Base-by-base conservation (phyloP, 2,329 filamentous ascomycete genomes). In the Stagonosporopsis vannaccii region DNA sequence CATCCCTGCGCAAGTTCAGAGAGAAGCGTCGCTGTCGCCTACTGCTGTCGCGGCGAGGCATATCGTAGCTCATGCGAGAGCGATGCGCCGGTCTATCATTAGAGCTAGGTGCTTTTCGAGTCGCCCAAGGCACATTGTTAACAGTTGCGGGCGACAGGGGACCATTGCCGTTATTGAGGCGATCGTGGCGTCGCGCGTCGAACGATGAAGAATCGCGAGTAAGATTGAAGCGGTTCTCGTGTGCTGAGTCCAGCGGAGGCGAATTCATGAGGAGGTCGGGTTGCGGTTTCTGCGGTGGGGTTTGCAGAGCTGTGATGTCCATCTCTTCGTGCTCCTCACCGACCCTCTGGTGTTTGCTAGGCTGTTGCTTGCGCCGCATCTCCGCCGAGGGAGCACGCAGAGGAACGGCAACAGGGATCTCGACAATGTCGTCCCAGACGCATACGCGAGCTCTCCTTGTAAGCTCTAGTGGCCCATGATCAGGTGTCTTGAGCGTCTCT, bases 341-440 rank as follows among this genome's bases (percentile, higher is more conserved):
- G 9, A 64, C n/a, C 13, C 56, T 58, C 5, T 62, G 60, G 0
- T 69, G 55, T 44, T 69, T 66, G 3, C 61, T 66, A 5, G 65
- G 63, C 47, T 83, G 83, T 45, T 84, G 84, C 49, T 86, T 87
- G 50, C 90, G 85, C 56, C 89, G 87, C 80, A 91, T 89, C 70
- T 98, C 94, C n/a, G 88, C 87, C 4, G 91, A 94, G 7, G 93
- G 90, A 8, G 86, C 85, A 45, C 91, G 88, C 82, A 99, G 88
- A 22, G 94, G 94, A 28, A 97, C 92, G 2, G 93, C 95, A 44
- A 98, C 89, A 2, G 95, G 95, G 15, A 99, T 90, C 69, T 99
- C 95, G 20, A 99, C 95, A 20, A 98, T 81, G 72, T 99, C 95
- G 71, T 99, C 95, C 95, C 95, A 99, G 12, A 99, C 94, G 68